Evolutionary conservation across 108 stramenopile genomes (phyloP).

Genomic region (Mayamaea pseudoterrestris): DNA sequence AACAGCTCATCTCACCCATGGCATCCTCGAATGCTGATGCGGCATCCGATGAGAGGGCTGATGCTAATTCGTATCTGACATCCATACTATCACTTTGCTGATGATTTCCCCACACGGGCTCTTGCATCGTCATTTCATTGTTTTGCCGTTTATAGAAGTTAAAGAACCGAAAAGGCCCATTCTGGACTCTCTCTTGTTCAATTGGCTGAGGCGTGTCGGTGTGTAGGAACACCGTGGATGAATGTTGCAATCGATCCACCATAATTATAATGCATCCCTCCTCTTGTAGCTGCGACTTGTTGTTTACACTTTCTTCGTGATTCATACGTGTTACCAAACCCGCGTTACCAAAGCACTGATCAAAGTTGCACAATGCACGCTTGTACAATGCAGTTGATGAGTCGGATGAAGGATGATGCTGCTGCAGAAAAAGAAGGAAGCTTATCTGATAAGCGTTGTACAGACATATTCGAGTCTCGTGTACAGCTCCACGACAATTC

Average conservation of each 20-base stretch:
- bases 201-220: constrained; percentile 8
- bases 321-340: neutral
- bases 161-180: constrained; percentile 10
- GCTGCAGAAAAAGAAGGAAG: constrained; percentile 30
- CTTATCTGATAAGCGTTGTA: constrained; percentile 19
- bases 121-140: constrained; percentile 5
- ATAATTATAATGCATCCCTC: neutral
- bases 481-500: constrained; percentile 1
- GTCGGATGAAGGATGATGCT: neutral
- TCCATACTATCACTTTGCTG: constrained; percentile 27
- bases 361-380: neutral
- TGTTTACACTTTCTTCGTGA: constrained; percentile 5
- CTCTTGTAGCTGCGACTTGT: neutral
- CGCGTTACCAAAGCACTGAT: neutral
- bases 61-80: constrained; percentile 50
- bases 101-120: neutral
- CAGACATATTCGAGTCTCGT: constrained; percentile 13
- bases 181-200: constrained; percentile 12
- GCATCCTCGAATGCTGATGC: constrained; percentile 61
- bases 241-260: constrained; percentile 9
- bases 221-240: no score
- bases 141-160: constrained; percentile 5
- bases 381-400: constrained; percentile 1
- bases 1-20: constrained; percentile 37
- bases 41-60: constrained; percentile 45